Evolutionary conservation across 2,329 filamentous ascomycete genomes (phyloP).

Genomic region (Xylariaceae sp.): DNA sequence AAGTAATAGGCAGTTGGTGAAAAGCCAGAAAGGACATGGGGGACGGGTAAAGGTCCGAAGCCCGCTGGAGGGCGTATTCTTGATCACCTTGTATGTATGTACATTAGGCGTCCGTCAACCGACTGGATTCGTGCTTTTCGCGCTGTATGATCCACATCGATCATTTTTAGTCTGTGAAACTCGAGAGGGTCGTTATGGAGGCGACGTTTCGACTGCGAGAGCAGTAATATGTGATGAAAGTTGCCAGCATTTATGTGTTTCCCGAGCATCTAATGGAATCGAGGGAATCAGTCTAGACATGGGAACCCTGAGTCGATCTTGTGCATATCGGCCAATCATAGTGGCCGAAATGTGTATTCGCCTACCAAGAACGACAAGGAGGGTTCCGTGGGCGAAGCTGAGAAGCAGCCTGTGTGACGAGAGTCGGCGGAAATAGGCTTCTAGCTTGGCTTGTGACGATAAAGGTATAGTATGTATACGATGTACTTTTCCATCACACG

Average conservation of each 20-base stretch:
- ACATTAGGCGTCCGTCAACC: neutral
- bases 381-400: conserved; percentile 6
- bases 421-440: neutral
- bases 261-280: neutral
- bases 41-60: neutral
- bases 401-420: conserved; percentile 2
- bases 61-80: neutral
- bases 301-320: conserved; percentile 18
- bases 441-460: neutral
- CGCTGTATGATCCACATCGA: conserved; percentile 1
- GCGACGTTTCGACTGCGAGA: neutral
- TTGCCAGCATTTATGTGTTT: neutral
- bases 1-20: conserved; percentile 17
- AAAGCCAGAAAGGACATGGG: neutral
- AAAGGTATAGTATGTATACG: neutral
- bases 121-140: neutral
- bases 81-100: neutral
- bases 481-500: neutral
- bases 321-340: conserved; percentile 17
- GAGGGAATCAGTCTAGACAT: neutral
- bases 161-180: neutral
- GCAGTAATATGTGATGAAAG: neutral
- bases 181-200: neutral
- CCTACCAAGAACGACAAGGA: conserved; percentile 23
- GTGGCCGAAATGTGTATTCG: conserved; percentile 3